Evolutionary conservation across 1,139 yeast genomes (phyloP).

Genomic region (Protomyces pachydermus): DNA sequence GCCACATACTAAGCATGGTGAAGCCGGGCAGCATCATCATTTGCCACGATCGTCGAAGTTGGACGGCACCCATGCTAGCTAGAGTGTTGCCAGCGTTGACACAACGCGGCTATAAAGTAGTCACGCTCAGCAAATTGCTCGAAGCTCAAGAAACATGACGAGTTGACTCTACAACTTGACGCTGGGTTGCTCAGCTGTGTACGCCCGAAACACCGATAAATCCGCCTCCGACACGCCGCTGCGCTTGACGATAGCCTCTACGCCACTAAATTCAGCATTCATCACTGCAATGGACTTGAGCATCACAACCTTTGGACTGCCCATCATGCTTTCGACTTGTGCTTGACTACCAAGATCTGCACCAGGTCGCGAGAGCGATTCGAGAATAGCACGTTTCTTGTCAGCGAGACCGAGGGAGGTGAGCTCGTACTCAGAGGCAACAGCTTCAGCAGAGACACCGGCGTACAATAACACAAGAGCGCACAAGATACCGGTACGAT

Average conservation of each 20-base stretch:
- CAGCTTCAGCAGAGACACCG: constrained; percentile 61
- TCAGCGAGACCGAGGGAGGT: constrained; percentile 57
- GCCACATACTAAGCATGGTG: constrained; percentile 13
- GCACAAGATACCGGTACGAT: constrained; percentile 71
- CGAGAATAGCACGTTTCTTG: neutral
- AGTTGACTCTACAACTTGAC: neutral
- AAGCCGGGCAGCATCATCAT: constrained; percentile 22
- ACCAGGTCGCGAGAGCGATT: neutral
- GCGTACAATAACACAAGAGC: constrained; percentile 60
- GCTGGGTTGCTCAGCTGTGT: neutral
- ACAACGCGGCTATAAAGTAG: constrained; percentile 13
- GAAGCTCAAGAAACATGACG: neutral
- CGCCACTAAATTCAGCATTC: neutral
- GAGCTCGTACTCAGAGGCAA: constrained; percentile 69
- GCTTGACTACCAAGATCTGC: neutral
- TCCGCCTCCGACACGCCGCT: neutral
- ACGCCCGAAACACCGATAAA: neutral
- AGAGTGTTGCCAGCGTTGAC: constrained; percentile 6
- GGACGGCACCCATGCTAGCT: constrained; percentile 20
- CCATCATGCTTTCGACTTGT: neutral
- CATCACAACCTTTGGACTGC: neutral
- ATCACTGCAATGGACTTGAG: neutral
- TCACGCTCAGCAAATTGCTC: neutral
- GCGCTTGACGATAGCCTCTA: neutral
- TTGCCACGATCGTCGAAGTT: constrained; percentile 21